phyloP scores from a whole-genome alignment of 129 eudicot genomes.

The Chrysanthemum seticuspe region DNA sequence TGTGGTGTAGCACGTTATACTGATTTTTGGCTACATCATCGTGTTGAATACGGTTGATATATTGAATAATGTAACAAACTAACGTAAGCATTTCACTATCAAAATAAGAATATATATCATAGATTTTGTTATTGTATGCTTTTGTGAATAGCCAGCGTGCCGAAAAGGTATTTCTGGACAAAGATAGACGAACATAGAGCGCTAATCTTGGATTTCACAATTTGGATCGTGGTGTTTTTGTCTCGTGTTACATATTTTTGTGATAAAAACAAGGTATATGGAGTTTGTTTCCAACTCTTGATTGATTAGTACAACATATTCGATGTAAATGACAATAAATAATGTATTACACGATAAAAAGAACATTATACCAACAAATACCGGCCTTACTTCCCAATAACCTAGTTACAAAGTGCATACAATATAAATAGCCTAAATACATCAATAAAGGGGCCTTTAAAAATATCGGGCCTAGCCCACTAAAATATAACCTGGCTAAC shows the following conservation, averaged over 20 bases:
- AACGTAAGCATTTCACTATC: neutral
- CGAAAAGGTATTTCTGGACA: constrained; percentile 15
- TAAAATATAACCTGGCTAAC: too few relatives aligned
- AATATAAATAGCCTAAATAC: too few relatives aligned
- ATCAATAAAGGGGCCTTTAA: too few relatives aligned
- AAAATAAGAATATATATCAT: neutral
- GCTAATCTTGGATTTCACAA: constrained; percentile 19
- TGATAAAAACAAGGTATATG: constrained; percentile 12
- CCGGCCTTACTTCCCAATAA: too few relatives aligned
- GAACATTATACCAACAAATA: neutral
- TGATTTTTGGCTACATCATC: neutral
- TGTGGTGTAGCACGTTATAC: neutral
- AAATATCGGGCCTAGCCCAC: too few relatives aligned
- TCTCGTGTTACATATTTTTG: neutral
- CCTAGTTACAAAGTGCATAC: too few relatives aligned
- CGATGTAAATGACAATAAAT: neutral
- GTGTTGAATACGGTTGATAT: neutral
- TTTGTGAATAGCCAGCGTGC: constrained; percentile 5
- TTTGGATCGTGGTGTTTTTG: constrained; percentile 4
- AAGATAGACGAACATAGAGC: constrained; percentile 1
- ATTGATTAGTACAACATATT: constrained; percentile 15
- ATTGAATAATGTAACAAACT: neutral
- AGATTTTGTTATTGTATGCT: neutral
- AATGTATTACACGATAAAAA: neutral
- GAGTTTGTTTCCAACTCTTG: constrained; percentile 8